Conservation (phyloP, 2,329 filamentous ascomycete genomes). For the Neonectria punicea region DNA sequence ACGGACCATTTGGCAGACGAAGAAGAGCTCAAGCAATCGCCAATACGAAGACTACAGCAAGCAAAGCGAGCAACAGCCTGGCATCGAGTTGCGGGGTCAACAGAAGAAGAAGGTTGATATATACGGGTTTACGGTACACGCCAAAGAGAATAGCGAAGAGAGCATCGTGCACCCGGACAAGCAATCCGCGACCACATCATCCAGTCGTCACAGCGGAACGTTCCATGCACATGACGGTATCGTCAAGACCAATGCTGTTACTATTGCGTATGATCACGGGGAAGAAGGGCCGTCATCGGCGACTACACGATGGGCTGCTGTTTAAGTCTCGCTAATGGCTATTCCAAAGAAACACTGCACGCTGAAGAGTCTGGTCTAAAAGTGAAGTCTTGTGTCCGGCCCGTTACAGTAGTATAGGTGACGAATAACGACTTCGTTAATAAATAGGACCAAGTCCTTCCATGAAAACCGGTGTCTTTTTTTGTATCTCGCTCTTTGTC, state of each 20-base stretch:
- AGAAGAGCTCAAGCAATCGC: neutral
- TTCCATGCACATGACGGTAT: neutral
- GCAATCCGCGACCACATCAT: neutral
- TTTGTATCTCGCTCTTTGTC: too few relatives aligned
- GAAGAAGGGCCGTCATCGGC: neutral
- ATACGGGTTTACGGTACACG: neutral
- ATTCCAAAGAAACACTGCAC: too few relatives aligned
- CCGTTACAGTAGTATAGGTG: too few relatives aligned
- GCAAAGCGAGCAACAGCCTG: neutral
- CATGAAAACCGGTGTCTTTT: too few relatives aligned
- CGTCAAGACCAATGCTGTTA: neutral
- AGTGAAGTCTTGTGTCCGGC: too few relatives aligned
- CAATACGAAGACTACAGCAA: neutral
- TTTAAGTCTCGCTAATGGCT: neutral
- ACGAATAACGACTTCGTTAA: too few relatives aligned
- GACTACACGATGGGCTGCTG: neutral
- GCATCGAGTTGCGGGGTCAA: neutral
- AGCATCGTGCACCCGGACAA: neutral
- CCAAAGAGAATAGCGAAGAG: neutral
- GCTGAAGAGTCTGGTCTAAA: too few relatives aligned
- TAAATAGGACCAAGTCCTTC: too few relatives aligned
- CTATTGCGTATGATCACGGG: neutral
- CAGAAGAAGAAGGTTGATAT: neutral
- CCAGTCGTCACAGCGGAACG: neutral
- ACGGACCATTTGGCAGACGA: neutral